phyloP scores from a whole-genome alignment of 2,329 filamentous ascomycete genomes.

The Diaporthe sp. region DNA sequence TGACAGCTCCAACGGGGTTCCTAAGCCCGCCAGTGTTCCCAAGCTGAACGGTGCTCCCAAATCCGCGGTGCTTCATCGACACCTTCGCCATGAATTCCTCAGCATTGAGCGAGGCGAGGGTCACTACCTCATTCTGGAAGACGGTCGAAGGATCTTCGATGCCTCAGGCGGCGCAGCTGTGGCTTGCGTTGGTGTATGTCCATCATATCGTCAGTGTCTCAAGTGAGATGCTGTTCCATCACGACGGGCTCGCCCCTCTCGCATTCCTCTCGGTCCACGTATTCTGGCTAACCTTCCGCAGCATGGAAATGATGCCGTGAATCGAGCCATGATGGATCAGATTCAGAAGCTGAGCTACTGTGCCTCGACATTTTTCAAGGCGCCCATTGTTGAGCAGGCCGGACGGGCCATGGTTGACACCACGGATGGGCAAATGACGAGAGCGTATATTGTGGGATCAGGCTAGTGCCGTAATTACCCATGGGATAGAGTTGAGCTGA shows the following conservation, averaged over 20 bases:
- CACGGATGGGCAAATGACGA: slow-evolving; percentile 52
- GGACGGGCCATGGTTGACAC: slow-evolving; percentile 52
- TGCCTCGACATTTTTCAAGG: slow-evolving; percentile 57
- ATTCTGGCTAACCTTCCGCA: slow-evolving; percentile 17
- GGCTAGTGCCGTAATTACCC: slow-evolving; percentile 51
- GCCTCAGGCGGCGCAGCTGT: slow-evolving; percentile 61
- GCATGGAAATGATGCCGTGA: slow-evolving; percentile 56
- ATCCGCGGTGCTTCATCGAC: slow-evolving; percentile 55
- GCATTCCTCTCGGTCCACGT: neutral
- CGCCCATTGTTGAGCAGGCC: slow-evolving; percentile 54
- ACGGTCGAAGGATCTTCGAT: slow-evolving; percentile 58
- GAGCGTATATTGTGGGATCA: slow-evolving; percentile 54
- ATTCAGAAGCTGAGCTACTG: slow-evolving; percentile 57
- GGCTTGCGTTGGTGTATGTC: slow-evolving; percentile 55
- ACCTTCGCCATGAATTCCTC: slow-evolving; percentile 51
- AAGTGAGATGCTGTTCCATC: slow-evolving; percentile 51
- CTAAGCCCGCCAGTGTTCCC: neutral
- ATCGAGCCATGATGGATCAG: slow-evolving; percentile 55
- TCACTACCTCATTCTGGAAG: slow-evolving; percentile 53
- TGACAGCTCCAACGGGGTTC: neutral
- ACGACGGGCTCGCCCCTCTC: neutral
- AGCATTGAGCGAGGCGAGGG: slow-evolving; percentile 51
- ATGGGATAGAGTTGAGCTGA: slow-evolving; percentile 57
- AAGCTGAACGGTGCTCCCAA: slow-evolving; percentile 9
- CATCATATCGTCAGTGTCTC: neutral